Evolutionary conservation across 2,329 filamentous ascomycete genomes (phyloP), one percentile per base, ranked within the genome.

Genomic region (Aspergillus cejpii): DNA sequence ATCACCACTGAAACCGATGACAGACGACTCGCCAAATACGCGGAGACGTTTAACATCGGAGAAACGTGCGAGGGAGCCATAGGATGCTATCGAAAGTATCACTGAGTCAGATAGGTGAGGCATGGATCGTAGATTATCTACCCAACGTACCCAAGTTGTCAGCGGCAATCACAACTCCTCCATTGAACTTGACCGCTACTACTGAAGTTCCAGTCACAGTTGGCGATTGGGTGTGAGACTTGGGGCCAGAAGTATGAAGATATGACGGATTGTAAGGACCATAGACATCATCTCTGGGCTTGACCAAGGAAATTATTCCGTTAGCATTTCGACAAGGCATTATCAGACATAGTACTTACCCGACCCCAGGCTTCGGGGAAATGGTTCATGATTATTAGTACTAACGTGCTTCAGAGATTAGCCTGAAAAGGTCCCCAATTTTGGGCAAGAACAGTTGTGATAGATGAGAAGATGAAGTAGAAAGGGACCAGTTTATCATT

Each of bases 251-350:
- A 41, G 71, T 74, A 59, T 87, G 80, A 65, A 97, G 83, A 69
- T 91, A 90, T 47, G 89, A 87, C 63, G 77, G 74, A 72, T 97
- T 87, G 72, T 98, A 98, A 61, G 85, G 77, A 60, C 92, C 92
- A 73, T 97, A 98, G 64, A 97, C 78, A 70, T 98, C 92, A 72
- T 98, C 87, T 78, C 92, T 85, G 65, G 92, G 92, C 92, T 98
- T 17, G 37, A 41, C 62, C 51, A 43, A 48, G 46, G 57, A 72
- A 17, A 61, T 74, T 67, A 74, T 5, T 4, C 23, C 23, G 69
- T 42, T 43, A 41, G 49, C 12, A 43, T 21, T 37, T 19, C 21
- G 39, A 46, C 15, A 38, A n/a, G 17, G 31, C 36, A 17, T n/a
- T 21, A 33, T 31, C 44, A 41, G 41, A 49, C 41, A 44, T 45